phyloP scores from a whole-genome alignment of 2,329 filamentous ascomycete species.

The Chaetoscypha palmicola region DNA sequence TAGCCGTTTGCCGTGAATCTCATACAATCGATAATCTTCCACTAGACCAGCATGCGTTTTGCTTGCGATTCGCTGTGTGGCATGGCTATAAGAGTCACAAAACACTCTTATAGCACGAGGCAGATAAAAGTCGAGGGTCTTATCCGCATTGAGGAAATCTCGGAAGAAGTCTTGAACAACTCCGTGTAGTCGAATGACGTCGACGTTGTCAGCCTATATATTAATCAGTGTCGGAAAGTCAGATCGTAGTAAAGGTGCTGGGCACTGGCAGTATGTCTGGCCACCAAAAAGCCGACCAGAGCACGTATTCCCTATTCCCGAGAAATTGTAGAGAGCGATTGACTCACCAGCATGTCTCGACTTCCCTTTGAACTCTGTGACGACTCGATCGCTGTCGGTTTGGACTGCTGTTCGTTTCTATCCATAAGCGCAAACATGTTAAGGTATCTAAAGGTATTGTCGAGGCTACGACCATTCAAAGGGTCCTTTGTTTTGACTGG shows the following conservation, averaged over 20 bases:
- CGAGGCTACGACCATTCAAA: conserved; percentile 28
- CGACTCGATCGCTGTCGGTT: conserved; percentile 13
- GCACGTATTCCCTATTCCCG: too few relatives aligned
- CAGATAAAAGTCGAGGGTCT: conserved; percentile 41
- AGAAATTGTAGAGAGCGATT: too few relatives aligned
- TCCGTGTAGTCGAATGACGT: conserved; percentile 44
- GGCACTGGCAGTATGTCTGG: too few relatives aligned
- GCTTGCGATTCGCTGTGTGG: conserved; percentile 37
- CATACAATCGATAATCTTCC: conserved; percentile 46
- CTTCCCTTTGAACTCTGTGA: conserved; percentile 33
- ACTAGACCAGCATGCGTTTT: conserved; percentile 38
- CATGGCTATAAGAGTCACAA: conserved; percentile 42
- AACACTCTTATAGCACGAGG: conserved; percentile 42
- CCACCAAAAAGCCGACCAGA: too few relatives aligned
- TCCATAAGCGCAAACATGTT: conserved; percentile 47
- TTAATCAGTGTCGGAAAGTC: too few relatives aligned
- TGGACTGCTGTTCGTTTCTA: conserved; percentile 38
- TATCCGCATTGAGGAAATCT: conserved; percentile 36
- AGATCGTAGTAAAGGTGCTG: too few relatives aligned
- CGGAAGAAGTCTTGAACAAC: conserved; percentile 48
- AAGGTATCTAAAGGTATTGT: conserved; percentile 43
- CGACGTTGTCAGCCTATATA: conserved; percentile 42
- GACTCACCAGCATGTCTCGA: conserved; percentile 36
- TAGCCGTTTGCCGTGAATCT: conserved; percentile 44
- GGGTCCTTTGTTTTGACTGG: conserved; percentile 39